Conservation (phyloP, 2,329 filamentous ascomycete species). For the Fusarium sp. region DNA sequence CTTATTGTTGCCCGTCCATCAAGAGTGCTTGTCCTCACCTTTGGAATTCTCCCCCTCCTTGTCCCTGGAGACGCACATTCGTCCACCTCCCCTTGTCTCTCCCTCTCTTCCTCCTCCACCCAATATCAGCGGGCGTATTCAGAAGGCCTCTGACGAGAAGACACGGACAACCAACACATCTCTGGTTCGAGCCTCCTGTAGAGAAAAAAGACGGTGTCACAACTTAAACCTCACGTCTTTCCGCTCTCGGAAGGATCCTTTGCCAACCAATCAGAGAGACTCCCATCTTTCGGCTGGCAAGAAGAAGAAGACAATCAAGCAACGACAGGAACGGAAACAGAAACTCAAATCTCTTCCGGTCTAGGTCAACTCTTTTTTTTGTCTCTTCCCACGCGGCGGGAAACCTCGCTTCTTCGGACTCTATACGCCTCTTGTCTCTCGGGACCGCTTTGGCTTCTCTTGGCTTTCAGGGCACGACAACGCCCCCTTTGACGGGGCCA, state of each 20-base stretch:
- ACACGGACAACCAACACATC: not conserved
- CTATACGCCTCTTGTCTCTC: not conserved
- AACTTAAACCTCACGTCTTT: slow-evolving; percentile 20
- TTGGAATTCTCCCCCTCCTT: slow-evolving; percentile 18
- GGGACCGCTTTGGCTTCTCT: slow-evolving; percentile 12
- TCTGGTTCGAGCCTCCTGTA: not conserved
- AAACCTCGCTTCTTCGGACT: not conserved
- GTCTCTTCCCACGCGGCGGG: slow-evolving; percentile 4
- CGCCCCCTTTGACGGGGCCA: not conserved
- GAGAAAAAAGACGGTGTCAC: not conserved
- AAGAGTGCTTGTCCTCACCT: not conserved
- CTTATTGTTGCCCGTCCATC: not conserved
- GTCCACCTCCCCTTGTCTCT: slow-evolving; percentile 8
- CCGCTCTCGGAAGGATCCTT: slow-evolving; percentile 20
- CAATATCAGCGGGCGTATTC: not conserved
- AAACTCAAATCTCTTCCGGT: slow-evolving; percentile 36
- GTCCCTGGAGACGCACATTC: slow-evolving; percentile 25
- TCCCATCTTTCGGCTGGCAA: not conserved
- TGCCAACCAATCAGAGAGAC: not conserved
- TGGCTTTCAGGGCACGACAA: slow-evolving; percentile 2
- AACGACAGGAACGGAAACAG: slow-evolving; percentile 38
- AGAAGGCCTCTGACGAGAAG: not conserved
- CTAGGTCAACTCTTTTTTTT: not conserved
- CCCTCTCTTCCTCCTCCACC: not conserved
- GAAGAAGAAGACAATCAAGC: not conserved